Base-by-base conservation (phyloP, 371 early-diverging fungal species). In the Circinella umbellata region DNA sequence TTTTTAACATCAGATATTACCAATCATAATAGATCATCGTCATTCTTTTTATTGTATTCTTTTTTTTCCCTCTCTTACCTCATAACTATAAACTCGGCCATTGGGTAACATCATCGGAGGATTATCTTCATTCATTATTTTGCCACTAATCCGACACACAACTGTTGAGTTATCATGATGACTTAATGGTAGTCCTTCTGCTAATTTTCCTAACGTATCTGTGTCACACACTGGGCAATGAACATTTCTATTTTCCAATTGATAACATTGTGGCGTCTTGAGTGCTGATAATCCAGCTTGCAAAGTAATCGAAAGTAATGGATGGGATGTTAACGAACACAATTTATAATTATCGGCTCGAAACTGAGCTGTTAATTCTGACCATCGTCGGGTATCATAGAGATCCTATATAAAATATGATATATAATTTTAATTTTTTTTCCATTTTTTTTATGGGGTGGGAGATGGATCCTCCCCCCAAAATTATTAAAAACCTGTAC, bases 51-150 rank as follows among this genome's bases (percentile, higher is more conserved):
- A 42, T 42, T 42, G 9, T 9, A 2, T 42, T 42, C 42, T 39
- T 63, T 8, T 27, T n/a, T 66, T 46, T 64, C 61, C n/a, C 35
- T 54, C 14, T 54, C 73, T 75, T 78, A 91, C 94, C 78, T 88
- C 77, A 17, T 74, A 80, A 27, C 96, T 96, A 75, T 98, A 99
- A 4, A 97, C 98, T 60, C 92, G 88, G 51, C 98, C 98, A 77
- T 98, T 98, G 14, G 97, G 98, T 69, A 98, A 80, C 7, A 93
- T 90, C 94, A 99, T 90, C 0, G 98, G 98, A 55, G 93, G 91
- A 71, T 99, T 99, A 77, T 96, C 90, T 73, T 95, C 98, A 73
- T 97, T 91, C 95, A 98, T 97, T 35, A 92, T 91, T 39, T 79
- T 81, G 20, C 96, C 96, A 37, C 92, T 90, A 35, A 97, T 89